Conservation (phyloP, 345 rosid species). For the Sonneratia alba region DNA sequence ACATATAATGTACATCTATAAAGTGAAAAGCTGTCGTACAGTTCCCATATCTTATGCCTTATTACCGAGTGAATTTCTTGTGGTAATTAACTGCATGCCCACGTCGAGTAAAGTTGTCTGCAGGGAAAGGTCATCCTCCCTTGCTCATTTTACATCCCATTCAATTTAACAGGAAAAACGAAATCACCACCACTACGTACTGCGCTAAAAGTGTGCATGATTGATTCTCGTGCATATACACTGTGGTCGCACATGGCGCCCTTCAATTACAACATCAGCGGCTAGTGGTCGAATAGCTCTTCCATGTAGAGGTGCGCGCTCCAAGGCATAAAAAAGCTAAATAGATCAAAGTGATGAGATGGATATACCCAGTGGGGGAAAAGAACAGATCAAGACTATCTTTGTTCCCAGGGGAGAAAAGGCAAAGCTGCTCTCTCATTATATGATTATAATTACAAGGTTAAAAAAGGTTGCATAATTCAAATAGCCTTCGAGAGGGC, state of each 20-base stretch:
- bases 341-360: too few relatives aligned
- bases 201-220: not conserved
- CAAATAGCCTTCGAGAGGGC: not conserved
- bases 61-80: not conserved
- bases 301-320: too few relatives aligned
- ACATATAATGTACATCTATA: too few relatives aligned
- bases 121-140: conserved; percentile 12
- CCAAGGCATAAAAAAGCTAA: too few relatives aligned
- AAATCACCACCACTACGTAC: not conserved
- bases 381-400: too few relatives aligned
- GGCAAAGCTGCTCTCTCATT: not conserved
- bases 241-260: not conserved
- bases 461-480: not conserved
- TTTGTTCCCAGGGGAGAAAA: too few relatives aligned
- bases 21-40: too few relatives aligned
- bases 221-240: not conserved
- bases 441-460: too few relatives aligned
- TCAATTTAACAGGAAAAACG: not conserved
- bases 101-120: conserved; percentile 11
- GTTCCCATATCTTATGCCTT: not conserved
- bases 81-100: not conserved
- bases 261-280: too few relatives aligned
- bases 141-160: conserved; percentile 12
- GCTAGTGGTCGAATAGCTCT: too few relatives aligned
- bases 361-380: too few relatives aligned